Conservation (phyloP, 2,329 filamentous ascomycete genomes). For the Lasiodiplodia sp. region DNA sequence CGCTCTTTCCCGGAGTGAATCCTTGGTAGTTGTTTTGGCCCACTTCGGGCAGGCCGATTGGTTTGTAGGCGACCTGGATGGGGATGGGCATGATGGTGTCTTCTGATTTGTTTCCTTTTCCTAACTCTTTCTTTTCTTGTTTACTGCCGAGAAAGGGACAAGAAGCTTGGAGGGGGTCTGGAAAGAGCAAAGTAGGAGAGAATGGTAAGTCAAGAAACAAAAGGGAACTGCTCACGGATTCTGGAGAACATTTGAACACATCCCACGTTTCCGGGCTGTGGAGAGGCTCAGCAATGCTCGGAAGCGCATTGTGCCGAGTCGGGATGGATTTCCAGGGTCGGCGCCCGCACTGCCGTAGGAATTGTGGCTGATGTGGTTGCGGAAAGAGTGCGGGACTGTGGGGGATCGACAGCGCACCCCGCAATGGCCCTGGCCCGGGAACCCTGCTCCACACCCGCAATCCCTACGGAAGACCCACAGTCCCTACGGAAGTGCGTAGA, state of each 20-base stretch:
- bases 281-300: not conserved
- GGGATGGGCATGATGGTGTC: slow-evolving; percentile 41
- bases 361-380: slow-evolving; percentile 24
- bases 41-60: slow-evolving; percentile 45
- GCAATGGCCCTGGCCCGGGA: not conserved
- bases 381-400: slow-evolving; percentile 14
- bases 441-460: slow-evolving; percentile 1
- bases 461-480: slow-evolving; percentile 3
- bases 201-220: not conserved
- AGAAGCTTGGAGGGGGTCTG: not conserved
- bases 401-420: slow-evolving; percentile 11
- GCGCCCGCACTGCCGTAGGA: slow-evolving; percentile 9
- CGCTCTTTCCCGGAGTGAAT: slow-evolving; percentile 48
- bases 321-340: not conserved
- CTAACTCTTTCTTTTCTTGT: not conserved
- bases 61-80: slow-evolving; percentile 41
- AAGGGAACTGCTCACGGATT: not conserved
- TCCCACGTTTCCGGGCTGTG: not conserved
- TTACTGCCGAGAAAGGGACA: not conserved
- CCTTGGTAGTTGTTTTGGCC: slow-evolving; percentile 53
- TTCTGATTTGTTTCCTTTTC: not conserved
- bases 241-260: slow-evolving; percentile 8
- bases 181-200: not conserved
- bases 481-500: slow-evolving; percentile 2
- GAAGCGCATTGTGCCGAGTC: not conserved